A percentile compares a stretch with the other conserved stretches of the same genome.
phyloP scores from a whole-genome alignment of 192 early-diverging fungal species.

The Coemansia sp. region DNA sequence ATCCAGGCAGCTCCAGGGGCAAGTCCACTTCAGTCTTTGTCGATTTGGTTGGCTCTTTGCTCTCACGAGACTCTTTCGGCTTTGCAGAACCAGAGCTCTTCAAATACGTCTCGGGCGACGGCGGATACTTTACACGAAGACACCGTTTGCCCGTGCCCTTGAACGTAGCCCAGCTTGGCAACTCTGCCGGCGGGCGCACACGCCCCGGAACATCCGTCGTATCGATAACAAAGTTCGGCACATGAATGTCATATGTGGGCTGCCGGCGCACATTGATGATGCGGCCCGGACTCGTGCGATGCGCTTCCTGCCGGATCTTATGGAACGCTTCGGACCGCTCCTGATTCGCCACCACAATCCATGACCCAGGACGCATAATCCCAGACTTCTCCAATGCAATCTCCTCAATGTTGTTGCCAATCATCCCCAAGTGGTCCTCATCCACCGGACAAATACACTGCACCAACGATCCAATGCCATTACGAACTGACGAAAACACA shows the following conservation, averaged over 20 bases:
- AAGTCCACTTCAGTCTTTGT: conserved; percentile 47
- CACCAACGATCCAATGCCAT: conserved; percentile 43
- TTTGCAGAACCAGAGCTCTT: not conserved
- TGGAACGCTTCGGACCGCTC: conserved; percentile 42
- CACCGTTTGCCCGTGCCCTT: conserved; percentile 46
- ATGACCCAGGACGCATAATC: conserved; percentile 62
- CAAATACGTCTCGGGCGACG: conserved; percentile 27
- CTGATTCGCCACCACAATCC: conserved; percentile 46
- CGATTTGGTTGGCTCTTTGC: too few relatives aligned
- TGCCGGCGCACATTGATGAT: conserved; percentile 49
- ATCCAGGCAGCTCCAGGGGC: conserved; percentile 63
- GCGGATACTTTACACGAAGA: conserved; percentile 41
- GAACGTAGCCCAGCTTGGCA: conserved; percentile 39
- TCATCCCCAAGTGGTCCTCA: conserved; percentile 71
- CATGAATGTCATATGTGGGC: conserved; percentile 39
- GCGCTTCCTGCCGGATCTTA: conserved; percentile 38
- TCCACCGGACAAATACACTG: conserved; percentile 68
- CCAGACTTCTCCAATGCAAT: conserved; percentile 81
- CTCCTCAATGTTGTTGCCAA: conserved; percentile 65
- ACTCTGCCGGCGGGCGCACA: not conserved
- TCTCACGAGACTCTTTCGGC: too few relatives aligned
- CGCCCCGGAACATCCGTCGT: not conserved
- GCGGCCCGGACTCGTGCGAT: conserved; percentile 28
- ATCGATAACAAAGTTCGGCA: conserved; percentile 30
- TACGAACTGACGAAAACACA: conserved; percentile 58